Evolutionary conservation across 1,284 basidiomycete species (phyloP).

Genomic region (Pulveroboletus sp.): DNA sequence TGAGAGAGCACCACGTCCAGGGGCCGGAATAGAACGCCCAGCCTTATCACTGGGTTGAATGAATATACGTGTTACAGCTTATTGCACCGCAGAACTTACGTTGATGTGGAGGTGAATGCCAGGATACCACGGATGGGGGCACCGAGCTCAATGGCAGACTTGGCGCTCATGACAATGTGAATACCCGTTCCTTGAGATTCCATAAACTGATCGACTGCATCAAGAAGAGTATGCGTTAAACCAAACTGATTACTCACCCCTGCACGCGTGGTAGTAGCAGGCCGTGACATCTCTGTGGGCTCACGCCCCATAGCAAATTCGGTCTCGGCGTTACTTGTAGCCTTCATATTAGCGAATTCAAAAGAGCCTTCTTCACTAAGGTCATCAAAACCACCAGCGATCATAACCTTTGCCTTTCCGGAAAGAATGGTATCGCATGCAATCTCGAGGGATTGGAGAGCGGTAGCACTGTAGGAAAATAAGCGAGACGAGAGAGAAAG

Average conservation of each 20-base stretch:
- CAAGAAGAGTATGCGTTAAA: conserved; percentile 8
- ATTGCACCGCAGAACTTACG: conserved; percentile 50
- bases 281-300: conserved; percentile 97
- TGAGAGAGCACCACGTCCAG: conserved; percentile 86
- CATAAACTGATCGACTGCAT: conserved; percentile 71
- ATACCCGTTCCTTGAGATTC: conserved; percentile 97
- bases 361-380: conserved; percentile 96
- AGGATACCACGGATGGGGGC: conserved; percentile 92
- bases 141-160: conserved; percentile 93
- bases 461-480: conserved; percentile 74
- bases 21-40: conserved; percentile 91
- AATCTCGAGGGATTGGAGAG: conserved; percentile 96
- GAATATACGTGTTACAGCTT: conserved; percentile 11
- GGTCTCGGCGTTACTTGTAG: conserved; percentile 94
- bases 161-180: conserved; percentile 95
- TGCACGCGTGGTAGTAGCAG: conserved; percentile 92
- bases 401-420: conserved; percentile 99
- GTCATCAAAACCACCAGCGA: conserved; percentile 98
- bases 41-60: conserved; percentile 76
- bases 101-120: conserved; percentile 96
- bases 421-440: conserved; percentile 94
- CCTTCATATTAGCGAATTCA: conserved; percentile 99
- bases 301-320: conserved; percentile 99
- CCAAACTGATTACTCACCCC: conserved; percentile 55
- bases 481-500: conserved; percentile 4